A percentile compares a stretch with the other conserved stretches of the same genome.
Evolutionary conservation across 805 yeast species (phyloP).

Genomic region (Huiozyma naganishii): DNA sequence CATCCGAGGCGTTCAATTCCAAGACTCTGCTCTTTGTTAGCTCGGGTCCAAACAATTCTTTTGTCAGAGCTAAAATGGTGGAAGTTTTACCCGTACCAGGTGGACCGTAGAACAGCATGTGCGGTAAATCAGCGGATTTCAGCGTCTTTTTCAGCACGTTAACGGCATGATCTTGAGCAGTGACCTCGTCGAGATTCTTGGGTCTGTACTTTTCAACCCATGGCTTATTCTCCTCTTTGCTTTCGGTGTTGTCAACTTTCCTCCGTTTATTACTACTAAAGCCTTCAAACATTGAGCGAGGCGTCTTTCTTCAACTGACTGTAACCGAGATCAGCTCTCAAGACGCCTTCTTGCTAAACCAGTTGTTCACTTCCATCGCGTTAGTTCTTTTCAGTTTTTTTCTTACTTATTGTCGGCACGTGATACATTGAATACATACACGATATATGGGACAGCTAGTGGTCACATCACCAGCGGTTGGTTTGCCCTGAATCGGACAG

Average conservation of each 20-base stretch:
- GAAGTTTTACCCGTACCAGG: conserved; percentile 93
- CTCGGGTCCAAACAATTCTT: conserved; percentile 65
- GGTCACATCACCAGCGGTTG: conserved; percentile 47
- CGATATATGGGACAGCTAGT: too few relatives aligned
- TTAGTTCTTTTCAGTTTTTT: too few relatives aligned
- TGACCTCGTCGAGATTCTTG: conserved; percentile 68
- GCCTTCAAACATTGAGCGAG: conserved; percentile 10
- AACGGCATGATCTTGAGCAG: conserved; percentile 88
- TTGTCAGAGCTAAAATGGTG: conserved; percentile 73
- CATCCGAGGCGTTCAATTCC: conserved; percentile 84
- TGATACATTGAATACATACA: too few relatives aligned
- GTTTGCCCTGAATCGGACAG: too few relatives aligned
- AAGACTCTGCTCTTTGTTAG: conserved; percentile 60
- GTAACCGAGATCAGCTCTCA: too few relatives aligned
- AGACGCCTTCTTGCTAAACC: too few relatives aligned
- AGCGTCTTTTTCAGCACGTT: conserved; percentile 70
- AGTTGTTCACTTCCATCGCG: too few relatives aligned
- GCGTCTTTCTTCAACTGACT: too few relatives aligned
- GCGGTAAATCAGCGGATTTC: conserved; percentile 75
- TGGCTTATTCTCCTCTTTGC: conserved; percentile 36
- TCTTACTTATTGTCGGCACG: too few relatives aligned
- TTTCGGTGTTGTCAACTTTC: conserved; percentile 10
- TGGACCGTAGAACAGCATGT: conserved; percentile 86
- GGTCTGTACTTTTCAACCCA: conserved; percentile 98
- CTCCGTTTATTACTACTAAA: conserved; percentile 23